Evolutionary conservation across 1,284 basidiomycete genomes (phyloP).

Genomic region (Omphalotus olearius): DNA sequence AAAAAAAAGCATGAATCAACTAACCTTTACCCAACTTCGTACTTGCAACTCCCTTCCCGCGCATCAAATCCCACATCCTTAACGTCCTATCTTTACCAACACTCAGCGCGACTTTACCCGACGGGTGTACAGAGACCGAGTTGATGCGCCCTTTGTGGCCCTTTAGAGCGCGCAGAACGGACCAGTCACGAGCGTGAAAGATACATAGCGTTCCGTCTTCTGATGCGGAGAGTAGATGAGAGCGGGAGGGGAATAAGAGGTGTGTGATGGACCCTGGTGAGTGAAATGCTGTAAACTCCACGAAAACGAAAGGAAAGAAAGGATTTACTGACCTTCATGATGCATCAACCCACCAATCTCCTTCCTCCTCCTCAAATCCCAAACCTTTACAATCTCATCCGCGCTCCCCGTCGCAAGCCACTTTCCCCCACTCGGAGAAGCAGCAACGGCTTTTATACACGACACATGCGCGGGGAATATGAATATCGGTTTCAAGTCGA

Average conservation of each 20-base stretch:
- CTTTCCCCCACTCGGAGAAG: constrained; percentile 83
- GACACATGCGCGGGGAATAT: constrained; percentile 97
- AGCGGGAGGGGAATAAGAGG: constrained; percentile 82
- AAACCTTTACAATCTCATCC: constrained; percentile 97
- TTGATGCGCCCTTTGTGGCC: constrained; percentile 95
- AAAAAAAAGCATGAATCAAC: no score
- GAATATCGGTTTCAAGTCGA: constrained; percentile 78
- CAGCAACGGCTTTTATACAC: constrained; percentile 86
- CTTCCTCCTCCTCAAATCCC: constrained; percentile 87
- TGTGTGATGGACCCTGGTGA: constrained; percentile 83
- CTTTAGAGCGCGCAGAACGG: constrained; percentile 81
- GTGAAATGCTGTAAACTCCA: background rate
- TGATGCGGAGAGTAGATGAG: constrained; percentile 86
- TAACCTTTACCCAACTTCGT: constrained; percentile 83
- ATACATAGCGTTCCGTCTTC: constrained; percentile 88
- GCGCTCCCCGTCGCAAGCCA: constrained; percentile 94
- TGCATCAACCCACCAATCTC: constrained; percentile 93
- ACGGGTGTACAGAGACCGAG: constrained; percentile 86
- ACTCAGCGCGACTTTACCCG: constrained; percentile 85
- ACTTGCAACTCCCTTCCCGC: constrained; percentile 86
- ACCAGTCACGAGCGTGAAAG: constrained; percentile 93
- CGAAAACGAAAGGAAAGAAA: background rate
- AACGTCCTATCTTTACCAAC: constrained; percentile 89
- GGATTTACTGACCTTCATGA: constrained; percentile 71
- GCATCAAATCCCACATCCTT: constrained; percentile 98